These are phyloP conservation scores for Erodium texanum DNA, from an alignment of 441 rosid species.

Conservation along the genomic window DNA sequence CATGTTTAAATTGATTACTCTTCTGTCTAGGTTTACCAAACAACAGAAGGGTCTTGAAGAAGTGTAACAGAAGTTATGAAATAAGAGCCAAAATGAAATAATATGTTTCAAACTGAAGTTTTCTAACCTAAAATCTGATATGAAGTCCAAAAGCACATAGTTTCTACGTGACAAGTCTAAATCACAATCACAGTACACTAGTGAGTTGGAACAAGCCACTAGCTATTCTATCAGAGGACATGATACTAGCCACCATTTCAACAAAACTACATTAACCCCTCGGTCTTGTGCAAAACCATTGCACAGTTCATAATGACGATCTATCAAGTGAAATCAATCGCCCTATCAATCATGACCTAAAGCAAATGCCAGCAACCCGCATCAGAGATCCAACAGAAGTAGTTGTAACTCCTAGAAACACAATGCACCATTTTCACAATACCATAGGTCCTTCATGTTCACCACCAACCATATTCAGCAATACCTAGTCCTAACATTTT, in stretches of 20 bases:
- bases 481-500: too few species aligned
- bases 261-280: not conserved
- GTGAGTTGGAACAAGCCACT: too few species aligned
- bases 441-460: not conserved
- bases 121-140: not conserved
- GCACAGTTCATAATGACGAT: not conserved
- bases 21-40: not conserved
- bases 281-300: not conserved
- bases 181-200: too few species aligned
- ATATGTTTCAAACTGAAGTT: not conserved
- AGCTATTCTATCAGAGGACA: too few species aligned
- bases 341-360: too few species aligned
- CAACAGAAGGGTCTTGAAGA: not conserved
- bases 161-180: too few species aligned
- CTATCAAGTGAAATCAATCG: not conserved
- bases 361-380: not conserved
- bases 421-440: not conserved
- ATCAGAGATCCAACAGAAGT: not conserved
- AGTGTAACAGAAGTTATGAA: not conserved
- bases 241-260: too few species aligned
- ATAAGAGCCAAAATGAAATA: not conserved
- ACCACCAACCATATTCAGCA: too few species aligned
- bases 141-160: not conserved
- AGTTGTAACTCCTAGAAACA: not conserved
- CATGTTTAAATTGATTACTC: not conserved